Evolutionary conservation across 371 early-diverging fungal species (phyloP).

Genomic region (Lichtheimia corymbifera): DNA sequence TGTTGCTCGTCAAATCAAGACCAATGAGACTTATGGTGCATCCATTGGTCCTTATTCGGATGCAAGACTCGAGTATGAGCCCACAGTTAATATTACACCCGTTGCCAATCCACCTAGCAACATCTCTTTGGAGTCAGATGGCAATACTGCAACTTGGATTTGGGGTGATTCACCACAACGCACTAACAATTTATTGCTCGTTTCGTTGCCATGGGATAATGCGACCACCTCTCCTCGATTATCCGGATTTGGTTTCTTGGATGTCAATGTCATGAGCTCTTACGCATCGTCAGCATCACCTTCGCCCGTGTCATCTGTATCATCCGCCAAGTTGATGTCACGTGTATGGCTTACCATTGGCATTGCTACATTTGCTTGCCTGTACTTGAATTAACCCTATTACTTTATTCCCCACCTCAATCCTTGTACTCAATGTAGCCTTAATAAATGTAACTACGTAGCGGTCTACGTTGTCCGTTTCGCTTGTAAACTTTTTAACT

Average conservation of each 20-base stretch:
- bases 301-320: too few species aligned
- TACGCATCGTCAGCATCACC: too few species aligned
- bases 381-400: too few species aligned
- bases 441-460: too few species aligned
- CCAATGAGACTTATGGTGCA: conserved; percentile 43
- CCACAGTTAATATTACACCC: conserved; percentile 28
- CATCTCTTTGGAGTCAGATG: conserved; percentile 6
- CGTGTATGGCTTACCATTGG: too few species aligned
- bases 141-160: conserved; percentile 22
- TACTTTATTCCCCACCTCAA: too few species aligned
- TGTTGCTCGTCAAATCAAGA: conserved; percentile 41
- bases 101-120: conserved; percentile 7
- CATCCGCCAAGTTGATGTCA: too few species aligned
- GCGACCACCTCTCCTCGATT: conserved; percentile 12
- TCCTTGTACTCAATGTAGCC: too few species aligned
- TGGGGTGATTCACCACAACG: conserved; percentile 28
- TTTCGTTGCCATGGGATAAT: conserved; percentile 24
- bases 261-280: conserved; percentile 38
- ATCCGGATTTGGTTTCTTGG: conserved; percentile 42
- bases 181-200: conserved; percentile 14
- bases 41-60: conserved; percentile 44
- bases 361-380: too few species aligned
- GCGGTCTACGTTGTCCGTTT: too few species aligned
- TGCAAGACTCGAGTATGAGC: conserved; percentile 44
- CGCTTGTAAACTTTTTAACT: too few species aligned